A percentile compares a stretch with the other conserved stretches of the same genome.
Conservation (phyloP, 495 filamentous ascomycete genomes). For the Penicillium atrosanguineum region DNA sequence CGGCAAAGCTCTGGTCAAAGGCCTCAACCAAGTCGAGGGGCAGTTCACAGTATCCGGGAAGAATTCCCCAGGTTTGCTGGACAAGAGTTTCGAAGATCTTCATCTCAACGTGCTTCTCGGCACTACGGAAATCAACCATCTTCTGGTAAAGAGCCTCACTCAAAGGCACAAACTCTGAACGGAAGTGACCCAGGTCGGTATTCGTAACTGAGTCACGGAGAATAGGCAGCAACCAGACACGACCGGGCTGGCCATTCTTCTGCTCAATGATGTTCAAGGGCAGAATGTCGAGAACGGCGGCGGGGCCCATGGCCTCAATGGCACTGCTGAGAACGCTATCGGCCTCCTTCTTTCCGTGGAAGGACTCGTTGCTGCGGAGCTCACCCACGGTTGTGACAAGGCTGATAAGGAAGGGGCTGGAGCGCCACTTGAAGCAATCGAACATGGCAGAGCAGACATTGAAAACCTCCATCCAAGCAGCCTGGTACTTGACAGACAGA, state of each 20-base stretch:
- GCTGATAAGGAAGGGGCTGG: conserved; percentile 68
- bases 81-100: conserved; percentile 98
- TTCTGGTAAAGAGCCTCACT: conserved; percentile 88
- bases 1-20: conserved; percentile 88
- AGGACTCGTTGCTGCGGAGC: conserved; percentile 82
- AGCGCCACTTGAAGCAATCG: conserved; percentile 79
- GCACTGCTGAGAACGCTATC: conserved; percentile 85
- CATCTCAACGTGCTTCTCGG: conserved; percentile 85
- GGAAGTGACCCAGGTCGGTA: conserved; percentile 83
- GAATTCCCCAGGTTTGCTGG: conserved; percentile 88
- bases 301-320: conserved; percentile 83
- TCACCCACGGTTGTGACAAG: conserved; percentile 79
- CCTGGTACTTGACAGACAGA: conserved; percentile 85
- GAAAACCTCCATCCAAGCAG: conserved; percentile 94
- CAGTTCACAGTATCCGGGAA: conserved; percentile 94
- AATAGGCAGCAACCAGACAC: conserved; percentile 93
- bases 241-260: conserved; percentile 69
- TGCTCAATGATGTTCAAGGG: conserved; percentile 82
- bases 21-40: conserved; percentile 73
- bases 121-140: conserved; percentile 72
- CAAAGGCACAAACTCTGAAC: conserved; percentile 76
- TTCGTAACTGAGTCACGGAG: conserved; percentile 82
- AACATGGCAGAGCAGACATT: conserved; percentile 85
- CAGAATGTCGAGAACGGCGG: conserved; percentile 71
- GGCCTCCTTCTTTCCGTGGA: conserved; percentile 91